Percentiles rank a stretch among this genome's conserved stretches.
These are phyloP conservation scores for Leccinum imitatum DNA, from an alignment of 768 basidiomycete species.

Conservation along the genomic window DNA sequence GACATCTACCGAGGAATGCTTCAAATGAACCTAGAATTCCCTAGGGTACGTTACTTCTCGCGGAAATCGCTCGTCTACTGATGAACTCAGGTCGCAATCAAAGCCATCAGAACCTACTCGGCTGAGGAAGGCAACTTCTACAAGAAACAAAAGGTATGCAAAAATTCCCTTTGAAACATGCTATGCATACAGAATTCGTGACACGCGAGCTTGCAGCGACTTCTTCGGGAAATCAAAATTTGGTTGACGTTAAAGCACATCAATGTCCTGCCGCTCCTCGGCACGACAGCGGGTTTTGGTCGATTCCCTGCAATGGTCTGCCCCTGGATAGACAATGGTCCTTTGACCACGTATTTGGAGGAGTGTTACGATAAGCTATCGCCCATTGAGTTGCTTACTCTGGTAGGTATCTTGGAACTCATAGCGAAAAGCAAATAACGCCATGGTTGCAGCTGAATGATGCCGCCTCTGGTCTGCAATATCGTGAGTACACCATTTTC, in stretches of 20 bases:
- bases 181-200: not conserved
- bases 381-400: conserved; percentile 1
- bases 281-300: conserved; percentile 26
- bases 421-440: not conserved
- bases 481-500: conserved; percentile 8
- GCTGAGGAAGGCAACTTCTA: conserved; percentile 9
- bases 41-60: not conserved
- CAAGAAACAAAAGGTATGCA: conserved; percentile 11
- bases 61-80: not conserved
- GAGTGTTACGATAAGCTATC: conserved; percentile 10
- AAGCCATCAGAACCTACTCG: conserved; percentile 19
- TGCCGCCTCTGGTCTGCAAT: conserved; percentile 20
- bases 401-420: not conserved
- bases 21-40: conserved; percentile 4
- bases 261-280: conserved; percentile 22
- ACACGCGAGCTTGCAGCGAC: conserved; percentile 14
- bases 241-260: conserved; percentile 27
- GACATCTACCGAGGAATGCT: conserved; percentile 19
- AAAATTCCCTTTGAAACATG: not conserved
- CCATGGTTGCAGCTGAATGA: conserved; percentile 13
- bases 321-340: conserved; percentile 29
- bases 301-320: conserved; percentile 30
- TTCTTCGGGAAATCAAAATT: conserved; percentile 29
- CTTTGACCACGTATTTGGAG: conserved; percentile 22
- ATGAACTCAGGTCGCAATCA: conserved; percentile 15